Conservation (phyloP, 805 yeast genomes). For the Alloascoidea hylecoeti region DNA sequence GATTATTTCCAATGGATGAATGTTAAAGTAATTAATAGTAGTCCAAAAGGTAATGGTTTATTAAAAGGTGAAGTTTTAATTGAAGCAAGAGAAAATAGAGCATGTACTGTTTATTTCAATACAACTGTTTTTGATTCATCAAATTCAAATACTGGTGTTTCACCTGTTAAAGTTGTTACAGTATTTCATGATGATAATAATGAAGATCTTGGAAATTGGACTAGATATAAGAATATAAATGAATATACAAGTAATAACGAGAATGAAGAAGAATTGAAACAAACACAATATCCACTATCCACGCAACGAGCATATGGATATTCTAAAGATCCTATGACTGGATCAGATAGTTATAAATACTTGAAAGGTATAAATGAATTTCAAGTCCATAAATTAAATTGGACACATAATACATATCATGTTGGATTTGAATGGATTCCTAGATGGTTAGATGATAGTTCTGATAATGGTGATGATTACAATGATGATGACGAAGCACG, state of each 20-base stretch:
- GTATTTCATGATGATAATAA: conserved; percentile 30
- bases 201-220: background rate
- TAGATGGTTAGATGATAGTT: conserved; percentile 29
- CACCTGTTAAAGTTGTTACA: conserved; percentile 55
- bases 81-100: conserved; percentile 44
- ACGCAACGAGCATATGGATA: conserved; percentile 1
- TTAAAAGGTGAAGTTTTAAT: conserved; percentile 48
- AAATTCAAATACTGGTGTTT: conserved; percentile 17
- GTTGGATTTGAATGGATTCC: conserved; percentile 73
- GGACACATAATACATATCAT: conserved; percentile 38
- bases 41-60: conserved; percentile 41
- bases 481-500: background rate
- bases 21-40: conserved; percentile 35
- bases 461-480: conserved; percentile 15
- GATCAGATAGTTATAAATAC: conserved; percentile 31
- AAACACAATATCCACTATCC: too few relatives aligned
- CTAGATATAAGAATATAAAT: too few relatives aligned
- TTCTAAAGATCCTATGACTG: background rate
- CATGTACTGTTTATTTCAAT: conserved; percentile 49
- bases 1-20: conserved; percentile 28
- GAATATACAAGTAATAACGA: too few relatives aligned
- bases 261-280: too few relatives aligned
- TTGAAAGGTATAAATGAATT: conserved; percentile 50
- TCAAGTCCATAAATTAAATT: conserved; percentile 49
- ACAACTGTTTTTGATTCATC: conserved; percentile 24